Evolutionary conservation across 73 alveolate genomes (phyloP), one percentile per base, ranked within the genome.

Genomic region (Uronychia binucleata): DNA sequence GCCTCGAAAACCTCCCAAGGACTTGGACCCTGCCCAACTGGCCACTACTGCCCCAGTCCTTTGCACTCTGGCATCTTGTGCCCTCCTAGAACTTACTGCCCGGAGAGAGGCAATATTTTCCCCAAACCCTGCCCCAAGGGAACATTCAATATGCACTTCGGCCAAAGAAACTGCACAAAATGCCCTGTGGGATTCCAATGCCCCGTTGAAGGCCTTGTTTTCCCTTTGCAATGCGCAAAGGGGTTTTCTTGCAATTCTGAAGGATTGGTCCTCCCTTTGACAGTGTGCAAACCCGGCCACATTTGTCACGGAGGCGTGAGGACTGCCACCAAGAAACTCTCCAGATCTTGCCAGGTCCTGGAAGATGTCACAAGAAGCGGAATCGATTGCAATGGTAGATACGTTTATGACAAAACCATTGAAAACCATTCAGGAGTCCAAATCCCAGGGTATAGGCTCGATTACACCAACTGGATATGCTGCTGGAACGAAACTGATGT

Each of bases 21-120:
- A 27, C 85, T 86, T 75, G 96, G 95, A 0, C 80, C 83, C 29
- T 95, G 98, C 35, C 92, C 96, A 26, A 78, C 88, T 31, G 98
- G 98, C 0, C 91, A 93, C 85, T 95, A 90, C 78, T 95, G 98
- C 81, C 98, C 98, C 0, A 86, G 85, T 77, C 86, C 83, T 28
- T 76, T 84, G 57, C 74, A 77, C 32, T 82, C 92, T 26, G 97
- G 97, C 0, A 83, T 92, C 25, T 92, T 92, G 8, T 95, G 98
- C 76, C 98, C 98, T 0, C 95, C 97, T 26, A 86, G 98, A 75
- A 84, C 92, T 28, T 95, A 93, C 85, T 95, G 98, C 60, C 93
- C 94, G 1, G 97, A 88, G 31, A 74, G 95, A 86, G 98, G 98
- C 0, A 95, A 95, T 91, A 26, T 87, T 28, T 46, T 32, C 29